These are phyloP conservation scores for Ustilago hordei DNA, from an alignment of 1,284 basidiomycete species.

Conservation along the genomic window DNA sequence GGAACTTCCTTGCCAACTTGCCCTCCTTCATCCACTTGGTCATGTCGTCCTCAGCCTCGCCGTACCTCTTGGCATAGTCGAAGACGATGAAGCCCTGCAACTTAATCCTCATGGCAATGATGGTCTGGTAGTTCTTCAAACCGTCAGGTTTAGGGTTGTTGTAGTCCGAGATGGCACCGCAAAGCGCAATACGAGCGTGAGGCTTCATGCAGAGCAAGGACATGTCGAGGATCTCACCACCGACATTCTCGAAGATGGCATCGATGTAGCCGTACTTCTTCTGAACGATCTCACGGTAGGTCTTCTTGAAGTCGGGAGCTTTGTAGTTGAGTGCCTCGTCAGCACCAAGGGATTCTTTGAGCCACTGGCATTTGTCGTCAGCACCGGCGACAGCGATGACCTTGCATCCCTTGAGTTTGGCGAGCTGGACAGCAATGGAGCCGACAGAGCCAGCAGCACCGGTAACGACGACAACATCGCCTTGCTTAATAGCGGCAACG, in stretches of 20 bases:
- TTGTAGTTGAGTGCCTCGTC: slow-evolving; percentile 91
- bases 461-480: slow-evolving; percentile 60
- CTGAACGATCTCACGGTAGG: slow-evolving; percentile 76
- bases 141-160: slow-evolving; percentile 68
- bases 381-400: slow-evolving; percentile 87
- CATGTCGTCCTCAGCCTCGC: slow-evolving; percentile 70
- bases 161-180: slow-evolving; percentile 77
- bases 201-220: slow-evolving; percentile 75
- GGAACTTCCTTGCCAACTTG: slow-evolving; percentile 78
- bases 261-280: slow-evolving; percentile 59
- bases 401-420: slow-evolving; percentile 72
- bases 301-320: slow-evolving; percentile 74
- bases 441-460: slow-evolving; percentile 62
- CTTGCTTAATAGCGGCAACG: slow-evolving; percentile 53
- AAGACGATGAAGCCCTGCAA: slow-evolving; percentile 79
- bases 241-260: slow-evolving; percentile 58
- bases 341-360: slow-evolving; percentile 82
- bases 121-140: slow-evolving; percentile 71
- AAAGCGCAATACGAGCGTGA: slow-evolving; percentile 80
- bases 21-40: slow-evolving; percentile 75
- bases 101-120: slow-evolving; percentile 81
- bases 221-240: slow-evolving; percentile 53
- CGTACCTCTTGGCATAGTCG: slow-evolving; percentile 42
- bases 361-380: slow-evolving; percentile 83
- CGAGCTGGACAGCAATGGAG: slow-evolving; percentile 74